Percentiles rank a stretch among this genome's conserved stretches.
These are phyloP conservation scores for Ganoderma boninense DNA, from an alignment of 1,284 basidiomycete species.

Conservation along the genomic window DNA sequence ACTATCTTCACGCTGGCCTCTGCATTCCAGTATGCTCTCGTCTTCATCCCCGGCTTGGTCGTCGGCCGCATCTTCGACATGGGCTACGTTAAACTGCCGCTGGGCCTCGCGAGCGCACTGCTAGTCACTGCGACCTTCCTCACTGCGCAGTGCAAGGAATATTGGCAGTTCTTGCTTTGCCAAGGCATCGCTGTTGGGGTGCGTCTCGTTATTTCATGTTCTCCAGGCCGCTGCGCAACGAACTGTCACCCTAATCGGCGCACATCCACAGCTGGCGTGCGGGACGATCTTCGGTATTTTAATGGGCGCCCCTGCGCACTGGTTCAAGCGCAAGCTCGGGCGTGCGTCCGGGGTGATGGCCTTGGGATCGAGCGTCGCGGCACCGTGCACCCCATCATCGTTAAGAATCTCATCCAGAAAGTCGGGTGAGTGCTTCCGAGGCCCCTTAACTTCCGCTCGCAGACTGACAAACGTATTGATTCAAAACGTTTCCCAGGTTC, in stretches of 20 bases:
- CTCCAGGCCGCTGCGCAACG: neutral
- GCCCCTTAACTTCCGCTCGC: neutral
- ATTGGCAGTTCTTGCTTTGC: slow-evolving; percentile 61
- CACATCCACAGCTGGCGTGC: slow-evolving; percentile 36
- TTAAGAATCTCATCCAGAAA: slow-evolving; percentile 47
- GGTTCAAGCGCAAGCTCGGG: slow-evolving; percentile 53
- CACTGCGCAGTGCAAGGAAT: slow-evolving; percentile 56
- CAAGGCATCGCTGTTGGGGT: slow-evolving; percentile 58
- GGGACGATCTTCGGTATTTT: slow-evolving; percentile 56
- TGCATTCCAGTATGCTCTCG: slow-evolving; percentile 49
- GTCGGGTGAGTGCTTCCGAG: slow-evolving; percentile 41
- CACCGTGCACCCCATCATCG: slow-evolving; percentile 51
- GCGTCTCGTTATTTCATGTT: slow-evolving; percentile 22
- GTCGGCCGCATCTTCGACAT: slow-evolving; percentile 64
- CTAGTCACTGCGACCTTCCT: slow-evolving; percentile 57
- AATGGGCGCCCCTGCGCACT: slow-evolving; percentile 54
- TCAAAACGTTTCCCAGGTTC: slow-evolving; percentile 48
- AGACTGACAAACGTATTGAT: neutral
- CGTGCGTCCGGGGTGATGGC: slow-evolving; percentile 53
- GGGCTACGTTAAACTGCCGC: slow-evolving; percentile 54
- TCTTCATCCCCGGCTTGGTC: slow-evolving; percentile 56
- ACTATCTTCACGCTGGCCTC: neutral
- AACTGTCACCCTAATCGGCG: neutral
- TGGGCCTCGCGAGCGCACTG: slow-evolving; percentile 41
- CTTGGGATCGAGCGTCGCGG: slow-evolving; percentile 55